Percentiles rank a stretch among this genome's conserved stretches.
Conservation (phyloP, 2,329 filamentous ascomycete species). For the Lachnellula subtilissima region DNA sequence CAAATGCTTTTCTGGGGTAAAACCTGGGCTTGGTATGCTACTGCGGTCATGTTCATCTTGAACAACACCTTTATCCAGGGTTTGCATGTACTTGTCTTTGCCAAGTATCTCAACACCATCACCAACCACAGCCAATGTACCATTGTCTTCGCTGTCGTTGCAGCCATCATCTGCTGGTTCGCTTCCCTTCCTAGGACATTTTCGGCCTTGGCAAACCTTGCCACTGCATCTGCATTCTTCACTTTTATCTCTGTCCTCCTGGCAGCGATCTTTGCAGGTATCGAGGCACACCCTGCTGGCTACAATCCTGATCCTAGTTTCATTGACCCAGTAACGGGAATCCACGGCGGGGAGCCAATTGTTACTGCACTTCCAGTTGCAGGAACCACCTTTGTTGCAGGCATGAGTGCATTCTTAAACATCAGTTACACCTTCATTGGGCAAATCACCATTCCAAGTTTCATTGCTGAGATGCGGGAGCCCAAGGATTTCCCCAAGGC, state of each 20-base stretch:
- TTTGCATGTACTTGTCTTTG: constrained; percentile 77
- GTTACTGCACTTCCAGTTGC: constrained; percentile 62
- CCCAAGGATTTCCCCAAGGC: constrained; percentile 86
- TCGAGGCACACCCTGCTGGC: constrained; percentile 68
- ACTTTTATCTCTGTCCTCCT: constrained; percentile 86
- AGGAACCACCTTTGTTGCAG: constrained; percentile 74
- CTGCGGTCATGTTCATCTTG: constrained; percentile 81
- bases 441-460: constrained; percentile 88
- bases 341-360: constrained; percentile 52
- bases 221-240: constrained; percentile 74
- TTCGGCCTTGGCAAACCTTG: constrained; percentile 70
- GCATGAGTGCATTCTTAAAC: constrained; percentile 86
- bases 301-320: constrained; percentile 49
- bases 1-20: constrained; percentile 89
- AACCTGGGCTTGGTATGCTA: constrained; percentile 64
- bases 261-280: constrained; percentile 74
- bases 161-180: constrained; percentile 69
- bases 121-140: constrained; percentile 69
- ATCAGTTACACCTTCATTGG: constrained; percentile 96
- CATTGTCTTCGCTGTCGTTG: constrained; percentile 71
- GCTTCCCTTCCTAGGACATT: constrained; percentile 85
- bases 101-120: constrained; percentile 89
- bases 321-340: constrained; percentile 22
- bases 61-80: constrained; percentile 93
- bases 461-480: constrained; percentile 89